Base-by-base conservation (phyloP, 331 rosid genomes). In the Malus hybrid region DNA sequence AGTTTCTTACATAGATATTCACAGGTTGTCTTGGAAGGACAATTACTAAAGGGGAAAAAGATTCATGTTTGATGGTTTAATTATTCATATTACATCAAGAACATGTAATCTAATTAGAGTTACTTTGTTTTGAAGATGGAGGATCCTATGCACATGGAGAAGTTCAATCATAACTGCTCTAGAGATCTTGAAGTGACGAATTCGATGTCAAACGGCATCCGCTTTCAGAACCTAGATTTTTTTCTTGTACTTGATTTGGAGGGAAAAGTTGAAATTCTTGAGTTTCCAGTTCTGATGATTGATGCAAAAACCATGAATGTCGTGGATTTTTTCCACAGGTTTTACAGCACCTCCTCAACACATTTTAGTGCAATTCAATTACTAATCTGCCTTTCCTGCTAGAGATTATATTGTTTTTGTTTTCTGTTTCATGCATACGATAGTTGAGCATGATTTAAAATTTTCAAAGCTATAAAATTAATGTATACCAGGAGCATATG, bases 231-330 rank as follows among this genome's bases (percentile, higher is more conserved):
- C 67, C 60, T 85, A 11, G 98, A 91, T 80, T 93, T 69, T 82
- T 91, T 93, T 84, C 96, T 91, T 48, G 97, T 93, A 80, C 93
- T 93, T 83, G 98, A 93, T 90, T 90, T 93, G 79, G 98, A 93
- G 93, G 98, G 98, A 39, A 91, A 81, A 74, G 86, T 93, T 82
- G 97, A 93, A 86, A 93, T 93, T 82, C 96, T 93, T 54, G 98
- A 93, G 89, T 93, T 91, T 80, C 98, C 97, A 6, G 93, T 93
- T 80, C 85, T 93, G 68, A 75, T 86, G 85, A 83, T 93, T 75
- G 79, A 75, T 80, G 91, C 95, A 33, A 90, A 86, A 81, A 86
- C 93, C 57, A 64, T 87, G 91, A 88, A 85, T 44, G 96, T 90
- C 14, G 81, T 88, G 71, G 93, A 79, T 82, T 76, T 90, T 80